Evolutionary conservation across 2,329 filamentous ascomycete genomes (phyloP).

Genomic region (Blastomyces emzantsi): DNA sequence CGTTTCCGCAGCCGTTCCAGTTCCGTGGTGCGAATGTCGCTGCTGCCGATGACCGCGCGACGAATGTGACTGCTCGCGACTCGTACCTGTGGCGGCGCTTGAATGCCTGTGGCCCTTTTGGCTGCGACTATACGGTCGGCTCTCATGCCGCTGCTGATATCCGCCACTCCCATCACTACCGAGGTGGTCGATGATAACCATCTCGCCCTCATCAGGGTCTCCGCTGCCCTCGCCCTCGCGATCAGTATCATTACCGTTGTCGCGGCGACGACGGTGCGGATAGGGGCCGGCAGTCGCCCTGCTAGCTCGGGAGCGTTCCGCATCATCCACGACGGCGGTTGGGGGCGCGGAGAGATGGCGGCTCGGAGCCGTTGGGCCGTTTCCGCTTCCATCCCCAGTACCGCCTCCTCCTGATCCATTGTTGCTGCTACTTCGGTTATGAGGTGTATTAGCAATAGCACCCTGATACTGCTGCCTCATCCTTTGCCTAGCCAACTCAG

Average conservation of each 20-base stretch:
- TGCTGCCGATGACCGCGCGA: slow-evolving; percentile 6
- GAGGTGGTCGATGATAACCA: not conserved
- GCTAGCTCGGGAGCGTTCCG: slow-evolving; percentile 1
- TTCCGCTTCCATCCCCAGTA: not conserved
- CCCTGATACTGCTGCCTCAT: not conserved
- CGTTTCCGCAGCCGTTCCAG: slow-evolving; percentile 37
- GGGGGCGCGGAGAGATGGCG: not conserved
- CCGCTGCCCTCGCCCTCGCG: not conserved
- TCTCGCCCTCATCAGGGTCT: slow-evolving; percentile 1
- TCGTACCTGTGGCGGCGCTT: not conserved
- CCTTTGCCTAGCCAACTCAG: slow-evolving; percentile 45
- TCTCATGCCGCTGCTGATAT: not conserved
- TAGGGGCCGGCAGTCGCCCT: not conserved
- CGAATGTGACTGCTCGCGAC: slow-evolving; percentile 1
- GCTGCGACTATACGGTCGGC: not conserved
- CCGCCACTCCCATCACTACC: not conserved
- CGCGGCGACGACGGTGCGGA: not conserved
- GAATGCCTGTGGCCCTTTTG: not conserved
- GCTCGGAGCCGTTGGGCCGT: not conserved
- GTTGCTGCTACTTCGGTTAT: not conserved
- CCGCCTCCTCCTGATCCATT: slow-evolving; percentile 1
- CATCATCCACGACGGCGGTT: not conserved
- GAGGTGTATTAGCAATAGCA: not conserved
- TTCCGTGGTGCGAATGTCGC: not conserved
- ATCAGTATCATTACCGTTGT: not conserved